Evolutionary conservation across 495 filamentous ascomycete genomes (phyloP), one percentile per base, ranked within the genome.

Genomic region (Durotheca rogersii): DNA sequence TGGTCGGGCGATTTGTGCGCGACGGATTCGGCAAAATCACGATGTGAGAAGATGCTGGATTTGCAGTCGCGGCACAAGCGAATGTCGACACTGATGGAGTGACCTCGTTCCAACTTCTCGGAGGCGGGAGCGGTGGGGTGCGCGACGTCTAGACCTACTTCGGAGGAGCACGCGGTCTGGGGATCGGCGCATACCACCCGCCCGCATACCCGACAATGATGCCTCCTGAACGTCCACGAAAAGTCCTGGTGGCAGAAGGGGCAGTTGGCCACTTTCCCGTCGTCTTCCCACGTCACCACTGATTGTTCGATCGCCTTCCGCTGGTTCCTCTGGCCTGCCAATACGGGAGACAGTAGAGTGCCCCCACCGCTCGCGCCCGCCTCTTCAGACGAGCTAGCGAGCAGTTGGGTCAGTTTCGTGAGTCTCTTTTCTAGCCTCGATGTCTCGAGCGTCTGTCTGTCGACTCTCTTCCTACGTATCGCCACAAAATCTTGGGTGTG

Each of bases 181-280:
- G 78, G 80, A 67, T 97, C 93, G 11, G 87, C 89, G 58, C 93
- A 98, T 0, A 98, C 89, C 0, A 98, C 89, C 44, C 83, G 79
- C 23, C 93, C 93, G 59, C 93, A 98, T 65, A 95, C 81, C 43
- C 93, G 81, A 66, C 93, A 98, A 65, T 98, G 93, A 65, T 97
- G 94, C 47, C 93, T 78, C 61, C 93, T 80, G 56, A 95, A 91
- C 1, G 88, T 82, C 73, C 95, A 96, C 18, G 79, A 82, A 67
- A 98, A 98, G 42, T 95, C 89, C 59, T 97, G 93, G 58, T 90
- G 86, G 59, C 93, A 98, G 58, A 95, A 93, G 2, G 93, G 94
- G 53, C 93, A 98, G 36, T 81, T 82, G 3, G 75, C 41, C 15
- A 98, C 90, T 34, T 71, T 80, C 0, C 85, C 77, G 70, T 97